Conservation (phyloP, 352 stramenopile genomes). For the Globisporangium cylindrosporum region DNA sequence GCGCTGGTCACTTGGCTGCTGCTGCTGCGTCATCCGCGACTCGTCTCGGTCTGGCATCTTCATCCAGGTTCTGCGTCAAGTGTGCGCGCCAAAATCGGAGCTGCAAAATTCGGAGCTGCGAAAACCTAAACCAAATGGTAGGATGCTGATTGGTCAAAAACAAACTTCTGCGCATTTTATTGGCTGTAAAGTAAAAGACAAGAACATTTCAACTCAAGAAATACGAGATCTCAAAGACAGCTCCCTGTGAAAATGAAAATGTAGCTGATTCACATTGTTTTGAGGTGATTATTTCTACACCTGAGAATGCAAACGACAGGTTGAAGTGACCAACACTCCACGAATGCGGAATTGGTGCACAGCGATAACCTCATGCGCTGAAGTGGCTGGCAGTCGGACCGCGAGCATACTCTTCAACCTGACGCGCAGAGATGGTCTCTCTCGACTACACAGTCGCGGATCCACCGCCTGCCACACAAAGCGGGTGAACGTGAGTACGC, state of each 20-base stretch:
- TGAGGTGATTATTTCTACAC: not conserved
- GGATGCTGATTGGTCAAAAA: not conserved
- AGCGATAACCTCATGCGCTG: not conserved
- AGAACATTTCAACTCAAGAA: not conserved
- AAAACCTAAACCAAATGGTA: not conserved
- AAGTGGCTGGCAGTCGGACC: not conserved
- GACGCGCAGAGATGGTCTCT: not conserved
- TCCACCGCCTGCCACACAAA: not conserved
- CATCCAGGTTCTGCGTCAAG: not conserved
- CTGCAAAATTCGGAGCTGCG: not conserved
- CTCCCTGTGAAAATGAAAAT: not conserved
- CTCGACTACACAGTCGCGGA: not conserved
- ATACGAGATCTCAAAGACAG: not conserved
- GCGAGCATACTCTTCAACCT: not conserved
- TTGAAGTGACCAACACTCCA: constrained; percentile 2
- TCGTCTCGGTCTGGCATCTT: not conserved
- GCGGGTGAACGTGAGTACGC: not conserved
- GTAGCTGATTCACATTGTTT: not conserved
- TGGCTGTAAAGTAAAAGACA: not conserved
- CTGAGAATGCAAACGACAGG: not conserved
- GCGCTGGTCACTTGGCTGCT: constrained; percentile 7
- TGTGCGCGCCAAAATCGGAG: not conserved
- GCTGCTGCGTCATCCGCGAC: not conserved
- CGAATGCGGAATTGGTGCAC: not conserved
- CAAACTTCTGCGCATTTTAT: not conserved